Base-by-base conservation (phyloP, 2,329 filamentous ascomycete species). In the Ophiognomonia clavigignenti-juglandacearum region DNA sequence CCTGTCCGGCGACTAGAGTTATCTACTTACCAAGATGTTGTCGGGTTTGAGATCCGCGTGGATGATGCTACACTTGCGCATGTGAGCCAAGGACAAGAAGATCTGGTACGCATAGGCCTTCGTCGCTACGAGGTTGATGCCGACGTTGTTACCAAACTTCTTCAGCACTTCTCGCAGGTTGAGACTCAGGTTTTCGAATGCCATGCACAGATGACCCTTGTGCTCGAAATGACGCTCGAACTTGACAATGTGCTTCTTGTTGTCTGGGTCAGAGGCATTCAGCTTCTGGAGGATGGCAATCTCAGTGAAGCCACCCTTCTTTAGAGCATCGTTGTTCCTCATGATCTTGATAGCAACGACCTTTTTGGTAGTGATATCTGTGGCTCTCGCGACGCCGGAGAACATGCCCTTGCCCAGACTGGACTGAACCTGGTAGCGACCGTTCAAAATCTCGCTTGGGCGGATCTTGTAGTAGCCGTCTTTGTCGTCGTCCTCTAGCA, bases 271-370 rank as follows among this genome's bases (percentile, higher is more conserved):
- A 24, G 86, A 83, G 39, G 85, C 82, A 58, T 86, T 89, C 46
- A 98, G 80, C 61, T 92, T 91, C 61, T 93, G 82, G 39, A 98
- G 70, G 54, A 97, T 96, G 35, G 88, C 86, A 62, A 97, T 95
- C 64, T 98, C 93, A 49, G 93, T 96, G 65, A 90, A 83, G 18
- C 91, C 93, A 38, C 90, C 91, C 66, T 96, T 96, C 56, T 83
- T 79, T 64, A 96, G 85, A 11, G 88, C 87, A 61, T 96, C 91
- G 59, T 98, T 97, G 66, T 95, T 95, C 53, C 93, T 87, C 67
- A 97, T 95, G 58, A 98, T 93, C 70, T 98, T 98, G 75, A 98
- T 87, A 20, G 93, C 93, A 26, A 97, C 91, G n/a, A 86, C 65
- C 57, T 80, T 79, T 59, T 83, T 84, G 48, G 78, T 87, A 40